Conservation (phyloP, 495 filamentous ascomycete species). For the Pseudotulostoma volvatum region DNA sequence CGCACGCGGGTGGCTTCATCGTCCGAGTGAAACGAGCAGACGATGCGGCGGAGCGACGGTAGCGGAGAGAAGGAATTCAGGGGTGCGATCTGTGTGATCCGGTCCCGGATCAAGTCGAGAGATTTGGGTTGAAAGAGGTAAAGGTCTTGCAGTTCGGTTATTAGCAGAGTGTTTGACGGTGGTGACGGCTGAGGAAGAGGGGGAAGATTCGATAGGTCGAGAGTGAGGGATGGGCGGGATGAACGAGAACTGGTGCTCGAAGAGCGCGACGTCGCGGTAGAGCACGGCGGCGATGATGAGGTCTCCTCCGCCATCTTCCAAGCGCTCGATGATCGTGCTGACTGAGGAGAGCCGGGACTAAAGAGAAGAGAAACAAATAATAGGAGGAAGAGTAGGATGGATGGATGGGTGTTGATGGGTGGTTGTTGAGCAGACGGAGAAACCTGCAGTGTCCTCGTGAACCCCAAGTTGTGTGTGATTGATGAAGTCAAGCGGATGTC, state of each 20-base stretch:
- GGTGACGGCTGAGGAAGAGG: conserved; percentile 61
- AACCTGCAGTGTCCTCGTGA: too few relatives aligned
- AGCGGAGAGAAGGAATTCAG: conserved; percentile 84
- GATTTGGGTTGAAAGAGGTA: conserved; percentile 65
- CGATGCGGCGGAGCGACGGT: conserved; percentile 80
- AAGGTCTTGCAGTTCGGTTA: conserved; percentile 66
- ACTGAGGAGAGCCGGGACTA: too few relatives aligned
- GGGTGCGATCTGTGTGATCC: conserved; percentile 47
- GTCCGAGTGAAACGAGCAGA: conserved; percentile 66
- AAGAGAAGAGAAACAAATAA: too few relatives aligned
- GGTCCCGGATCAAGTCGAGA: conserved; percentile 56
- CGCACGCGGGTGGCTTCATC: conserved; percentile 59
- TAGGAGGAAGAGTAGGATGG: too few relatives aligned
- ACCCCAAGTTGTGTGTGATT: too few relatives aligned
- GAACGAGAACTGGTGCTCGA: conserved; percentile 22
- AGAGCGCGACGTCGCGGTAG: conserved; percentile 14
- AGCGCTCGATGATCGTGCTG: not conserved
- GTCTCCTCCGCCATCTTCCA: not conserved
- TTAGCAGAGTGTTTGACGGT: conserved; percentile 85
- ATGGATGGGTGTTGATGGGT: too few relatives aligned
- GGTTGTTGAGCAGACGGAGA: too few relatives aligned
- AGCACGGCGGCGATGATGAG: conserved; percentile 12
- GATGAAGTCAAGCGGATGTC: too few relatives aligned
- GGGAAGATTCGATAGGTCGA: conserved; percentile 72
- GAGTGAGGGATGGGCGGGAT: conserved; percentile 41